These are phyloP conservation scores for Colletotrichum karsti DNA, from an alignment of 2,329 filamentous ascomycete species.

Conservation along the genomic window DNA sequence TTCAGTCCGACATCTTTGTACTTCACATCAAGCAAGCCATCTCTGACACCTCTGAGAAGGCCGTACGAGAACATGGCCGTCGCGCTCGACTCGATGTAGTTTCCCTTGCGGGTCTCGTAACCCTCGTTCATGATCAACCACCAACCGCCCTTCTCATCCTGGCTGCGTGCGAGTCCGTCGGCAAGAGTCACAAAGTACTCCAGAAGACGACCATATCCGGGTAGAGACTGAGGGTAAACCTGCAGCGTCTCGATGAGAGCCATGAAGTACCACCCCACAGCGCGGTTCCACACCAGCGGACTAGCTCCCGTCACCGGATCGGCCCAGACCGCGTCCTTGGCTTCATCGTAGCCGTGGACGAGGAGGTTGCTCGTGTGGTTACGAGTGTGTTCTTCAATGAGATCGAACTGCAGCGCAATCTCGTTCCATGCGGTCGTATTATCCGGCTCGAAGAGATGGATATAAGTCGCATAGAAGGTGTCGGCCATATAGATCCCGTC, in stretches of 20 bases:
- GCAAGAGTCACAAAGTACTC: slow-evolving; percentile 50
- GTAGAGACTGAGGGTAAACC: slow-evolving; percentile 47
- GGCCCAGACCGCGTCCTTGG: slow-evolving; percentile 59
- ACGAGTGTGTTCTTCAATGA: slow-evolving; percentile 52
- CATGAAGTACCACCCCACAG: slow-evolving; percentile 63
- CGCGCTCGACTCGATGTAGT: slow-evolving; percentile 69
- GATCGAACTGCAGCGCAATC: slow-evolving; percentile 52
- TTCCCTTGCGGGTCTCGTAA: slow-evolving; percentile 56
- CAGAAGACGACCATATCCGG: slow-evolving; percentile 44
- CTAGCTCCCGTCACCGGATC: slow-evolving; percentile 57
- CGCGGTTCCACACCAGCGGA: slow-evolving; percentile 62
- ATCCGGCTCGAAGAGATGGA: slow-evolving; percentile 43
- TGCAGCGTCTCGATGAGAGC: slow-evolving; percentile 60
- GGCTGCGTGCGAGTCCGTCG: slow-evolving; percentile 48
- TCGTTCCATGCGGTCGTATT: slow-evolving; percentile 54
- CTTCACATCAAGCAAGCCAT: slow-evolving; percentile 47
- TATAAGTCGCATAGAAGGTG: slow-evolving; percentile 51
- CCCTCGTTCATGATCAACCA: slow-evolving; percentile 64
- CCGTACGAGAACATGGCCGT: slow-evolving; percentile 67
- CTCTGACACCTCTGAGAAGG: slow-evolving; percentile 49
- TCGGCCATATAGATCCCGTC: slow-evolving; percentile 63
- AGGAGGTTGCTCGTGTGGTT: slow-evolving; percentile 51
- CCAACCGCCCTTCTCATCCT: slow-evolving; percentile 59
- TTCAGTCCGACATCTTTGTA: slow-evolving; percentile 41
- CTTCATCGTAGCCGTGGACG: slow-evolving; percentile 63